A percentile compares a stretch with the other conserved stretches of the same genome.
These are phyloP conservation scores for Candida namnaoensis DNA, from an alignment of 805 yeast species.

Conservation along the genomic window DNA sequence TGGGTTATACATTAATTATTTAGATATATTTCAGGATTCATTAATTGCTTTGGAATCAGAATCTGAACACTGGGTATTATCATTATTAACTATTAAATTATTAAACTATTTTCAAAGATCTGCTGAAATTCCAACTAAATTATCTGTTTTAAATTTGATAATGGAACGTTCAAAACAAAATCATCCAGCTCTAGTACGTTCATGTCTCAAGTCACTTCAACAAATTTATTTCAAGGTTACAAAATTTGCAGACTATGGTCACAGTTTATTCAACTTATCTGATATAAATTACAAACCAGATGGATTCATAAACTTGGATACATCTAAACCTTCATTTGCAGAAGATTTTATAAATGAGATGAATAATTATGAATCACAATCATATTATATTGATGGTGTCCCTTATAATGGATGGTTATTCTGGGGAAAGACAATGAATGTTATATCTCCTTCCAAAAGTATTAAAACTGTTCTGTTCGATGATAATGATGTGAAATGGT, in stretches of 20 bases:
- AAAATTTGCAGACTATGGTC: constrained; percentile 33
- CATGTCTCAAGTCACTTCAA: constrained; percentile 52
- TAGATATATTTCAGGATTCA: constrained; percentile 33
- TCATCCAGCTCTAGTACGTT: constrained; percentile 60
- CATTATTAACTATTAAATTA: constrained; percentile 38
- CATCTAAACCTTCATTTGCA: constrained; percentile 29
- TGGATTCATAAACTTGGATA: constrained; percentile 33
- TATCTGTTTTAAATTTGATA: constrained; percentile 32
- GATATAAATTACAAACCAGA: constrained; percentile 25
- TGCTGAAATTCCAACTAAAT: constrained; percentile 36
- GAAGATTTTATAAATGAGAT: constrained; percentile 42
- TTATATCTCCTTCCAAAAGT: constrained; percentile 17
- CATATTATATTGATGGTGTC: constrained; percentile 49
- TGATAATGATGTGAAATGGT: constrained; percentile 30
- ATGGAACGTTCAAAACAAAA: constrained; percentile 41
- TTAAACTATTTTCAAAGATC: constrained; percentile 45
- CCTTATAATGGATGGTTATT: constrained; percentile 61
- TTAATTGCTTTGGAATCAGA: constrained; percentile 18
- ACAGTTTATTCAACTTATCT: constrained; percentile 36
- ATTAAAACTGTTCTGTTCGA: constrained; percentile 20
- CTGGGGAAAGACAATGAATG: constrained; percentile 56
- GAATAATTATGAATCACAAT: constrained; percentile 34
- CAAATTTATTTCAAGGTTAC: constrained; percentile 39
- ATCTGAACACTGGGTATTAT: constrained; percentile 49
- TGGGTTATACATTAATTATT: constrained; percentile 26